Evolutionary conservation across 306 rosid genomes (phyloP), one percentile per base, ranked within the genome.

Genomic region (Cicer judaicum): DNA sequence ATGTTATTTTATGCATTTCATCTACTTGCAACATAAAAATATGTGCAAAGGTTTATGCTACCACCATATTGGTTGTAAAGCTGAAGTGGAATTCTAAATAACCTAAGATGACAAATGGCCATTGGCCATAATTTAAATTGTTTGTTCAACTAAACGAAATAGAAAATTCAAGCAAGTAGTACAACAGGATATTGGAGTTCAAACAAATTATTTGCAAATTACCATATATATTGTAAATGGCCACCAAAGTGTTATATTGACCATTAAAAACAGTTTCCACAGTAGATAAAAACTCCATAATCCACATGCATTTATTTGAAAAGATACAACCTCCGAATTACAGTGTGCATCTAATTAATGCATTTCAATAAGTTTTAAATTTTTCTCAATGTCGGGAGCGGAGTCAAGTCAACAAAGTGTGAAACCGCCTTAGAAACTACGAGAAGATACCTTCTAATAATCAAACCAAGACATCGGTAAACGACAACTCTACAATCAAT

Each of bases 391-490:
- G 36, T n/a, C 48, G 11, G 56, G 10, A 15, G 62, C 11, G 18
- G 16, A 54, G 56, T 24, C 12, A 5, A 44, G 48, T 43, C 66
- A 52, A 38, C 38, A n/a, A 9, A 12, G 7, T 63, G 42, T 36
- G 72, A 39, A 74, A 63, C 15, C 68, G 50, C 10, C 57, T 74
- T 24, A 60, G 18, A 74, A 73, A 73, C 79, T 40, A 74, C 40
- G 21, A 79, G 49, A 62, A 44, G 70, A 14, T 7, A 3, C n/a
- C 19, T 56, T 56, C 29, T 2, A 10, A n/a, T 40, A 66, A 48
- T 42, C 73, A 69, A 53, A 59, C 21, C 47, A 66, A 72, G 14
- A 39, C 70, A 72, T 19, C 62, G 19, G 13, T 65, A 46, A 59
- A 19, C n/a, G 68, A 43, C 5, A 50, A 80, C 67, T 15, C 15